A percentile compares a stretch with the other conserved stretches of the same genome.
Conservation (phyloP, 345 rosid genomes). For the Brassica carinata region DNA sequence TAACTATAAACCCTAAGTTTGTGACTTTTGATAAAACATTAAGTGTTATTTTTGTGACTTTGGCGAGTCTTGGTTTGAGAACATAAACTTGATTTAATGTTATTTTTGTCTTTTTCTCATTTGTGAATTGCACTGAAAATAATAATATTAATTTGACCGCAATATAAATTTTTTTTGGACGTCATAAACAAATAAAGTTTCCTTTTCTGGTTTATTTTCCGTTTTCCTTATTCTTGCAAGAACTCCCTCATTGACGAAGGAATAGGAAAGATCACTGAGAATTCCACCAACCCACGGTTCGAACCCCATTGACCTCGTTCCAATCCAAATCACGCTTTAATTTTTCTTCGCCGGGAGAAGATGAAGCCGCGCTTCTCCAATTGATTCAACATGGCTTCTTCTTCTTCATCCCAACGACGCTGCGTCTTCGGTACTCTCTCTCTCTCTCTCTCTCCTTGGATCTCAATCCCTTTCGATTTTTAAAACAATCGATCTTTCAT, state of each 20-base stretch:
- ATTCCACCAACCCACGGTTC: not conserved
- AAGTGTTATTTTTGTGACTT: too few relatives aligned
- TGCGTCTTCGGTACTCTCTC: slow-evolving; percentile 84
- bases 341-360: slow-evolving; percentile 41
- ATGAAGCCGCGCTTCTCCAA: slow-evolving; percentile 65
- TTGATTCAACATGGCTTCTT: slow-evolving; percentile 69
- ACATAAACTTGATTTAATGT: too few relatives aligned
- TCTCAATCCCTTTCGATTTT: not conserved
- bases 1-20: too few relatives aligned
- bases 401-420: slow-evolving; percentile 68
- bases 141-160: too few relatives aligned
- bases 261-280: not conserved
- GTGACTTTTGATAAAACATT: too few relatives aligned
- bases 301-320: not conserved
- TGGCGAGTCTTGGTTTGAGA: too few relatives aligned
- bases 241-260: not conserved
- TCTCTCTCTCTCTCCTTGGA: not conserved
- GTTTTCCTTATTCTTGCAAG: too few relatives aligned
- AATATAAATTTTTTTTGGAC: too few relatives aligned
- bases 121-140: too few relatives aligned
- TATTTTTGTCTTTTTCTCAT: too few relatives aligned
- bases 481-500: not conserved
- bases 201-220: too few relatives aligned
- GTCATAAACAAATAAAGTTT: too few relatives aligned
- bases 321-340: not conserved